Evolutionary conservation across 805 yeast species (phyloP), one percentile per base, ranked within the genome.

Genomic region (Tetrapisispora namnaoensis): DNA sequence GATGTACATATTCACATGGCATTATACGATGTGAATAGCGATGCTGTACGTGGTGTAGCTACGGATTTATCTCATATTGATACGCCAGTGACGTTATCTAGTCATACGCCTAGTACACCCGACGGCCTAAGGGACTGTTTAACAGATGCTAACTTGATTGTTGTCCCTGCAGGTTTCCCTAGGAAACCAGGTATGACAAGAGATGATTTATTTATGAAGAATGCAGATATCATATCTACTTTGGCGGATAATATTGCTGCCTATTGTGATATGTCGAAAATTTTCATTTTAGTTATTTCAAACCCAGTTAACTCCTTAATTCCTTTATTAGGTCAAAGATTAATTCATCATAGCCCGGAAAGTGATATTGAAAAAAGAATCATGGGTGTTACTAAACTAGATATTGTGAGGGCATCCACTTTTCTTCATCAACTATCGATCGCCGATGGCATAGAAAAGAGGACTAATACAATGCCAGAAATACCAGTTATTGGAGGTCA

Each of bases 141-240:
- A 37, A 47, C 44, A 4, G 51, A 53, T 37, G 56, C 66, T 4
- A 50, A 53, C 38, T 44, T 65, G 24, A 52, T 64, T 30, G 60
- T 70, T 46, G 70, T 71, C 59, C 95, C 95, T 43, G 95, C 95
- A 35, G 95, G 95, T 53, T 83, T 86, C 38, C 95, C 95, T 61
- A 82, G 95, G 73, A 87, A 87, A 72, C 95, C 95, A 39, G 95
- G 95, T 50, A 86, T 86, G 95, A 84, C 95, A 51, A 81, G 95
- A 70, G 95, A 86, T 66, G 95, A 86, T 61, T 76, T 86, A 64
- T 86, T 86, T 77, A 78, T 78, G 68, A 83, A 84, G 69, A 86
- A 86, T 63, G 93, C 95, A 8, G 79, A 83, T 35, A 89, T 89
- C 64, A 83, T 89, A 53, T 77, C 78, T 54, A 80, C 77, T 52